Evolutionary conservation across 148 eudicot genomes (phyloP), one percentile per base, ranked within the genome.

Genomic region (Polygonum aviculare): DNA sequence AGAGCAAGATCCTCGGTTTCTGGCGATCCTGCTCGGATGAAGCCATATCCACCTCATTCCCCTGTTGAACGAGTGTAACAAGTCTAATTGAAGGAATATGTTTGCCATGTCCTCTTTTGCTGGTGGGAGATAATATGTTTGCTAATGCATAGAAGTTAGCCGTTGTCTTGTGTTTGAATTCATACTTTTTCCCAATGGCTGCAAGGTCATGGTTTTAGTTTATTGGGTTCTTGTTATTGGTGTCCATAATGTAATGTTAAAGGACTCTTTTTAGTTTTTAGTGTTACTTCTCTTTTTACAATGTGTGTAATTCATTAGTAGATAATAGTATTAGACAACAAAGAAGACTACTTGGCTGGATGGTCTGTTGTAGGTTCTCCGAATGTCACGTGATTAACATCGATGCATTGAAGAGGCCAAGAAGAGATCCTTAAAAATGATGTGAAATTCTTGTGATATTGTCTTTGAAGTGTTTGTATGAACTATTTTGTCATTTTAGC

Each of bases 11-110:
- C 36, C 11, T 60, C 73, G 31, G 41, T 83, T 72, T 75, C 80
- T 38, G 70, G 72, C 31, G 75, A 26, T 16, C 55, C 78, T 21
- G 45, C 49, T 67, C 82, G 72, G 48, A 57, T 74, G 69, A 87
- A 79, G 76, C 51, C 91, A 7, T 74, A 73, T 50, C 93, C 92
- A 10, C 95, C 93, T 12, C 79, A 82, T 80, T 89, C 93, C 60
- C 98, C 93, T 33, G 88, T 84, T 6, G 90, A 86, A 39, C 86
- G 95, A 78, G 91, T 83, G 22, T 69, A 69, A 54, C 59, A 54
- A 7, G 18, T 54, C 59, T n/a, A n/a, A 54, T n/a, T 16, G 59
- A 54, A 54, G 0, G 7, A 16, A 51, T 15, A 4, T n/a, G n/a
- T n/a, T n/a, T n/a, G 18, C 7, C 3, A 4, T 63, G 4, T 35